Conservation (phyloP, 257 asterid species). For the Knoxia roxburghii region DNA sequence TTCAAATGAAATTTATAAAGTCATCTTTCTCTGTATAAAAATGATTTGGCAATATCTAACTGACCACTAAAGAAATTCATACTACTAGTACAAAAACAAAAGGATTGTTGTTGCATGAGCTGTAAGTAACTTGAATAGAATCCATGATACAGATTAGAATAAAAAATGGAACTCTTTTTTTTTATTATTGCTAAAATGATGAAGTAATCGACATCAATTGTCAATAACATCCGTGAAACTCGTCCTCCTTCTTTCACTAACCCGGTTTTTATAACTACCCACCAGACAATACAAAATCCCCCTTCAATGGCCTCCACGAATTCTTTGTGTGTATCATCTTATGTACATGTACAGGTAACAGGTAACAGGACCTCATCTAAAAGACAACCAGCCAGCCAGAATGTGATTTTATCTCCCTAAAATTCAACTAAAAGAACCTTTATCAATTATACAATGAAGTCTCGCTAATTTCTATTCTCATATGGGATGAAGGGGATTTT, state of each 20-base stretch:
- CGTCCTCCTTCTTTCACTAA: constrained; percentile 44
- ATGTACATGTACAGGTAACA: constrained; percentile 42
- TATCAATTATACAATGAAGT: constrained; percentile 33
- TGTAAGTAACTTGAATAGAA: not conserved
- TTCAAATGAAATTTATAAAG: not conserved
- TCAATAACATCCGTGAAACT: constrained; percentile 35
- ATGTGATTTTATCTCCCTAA: constrained; percentile 12
- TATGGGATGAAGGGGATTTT: constrained; percentile 13
- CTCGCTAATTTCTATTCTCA: constrained; percentile 35
- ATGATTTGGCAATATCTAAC: constrained; percentile 4
- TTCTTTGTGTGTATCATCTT: constrained; percentile 41
- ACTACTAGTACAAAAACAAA: not conserved
- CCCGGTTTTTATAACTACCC: constrained; percentile 28
- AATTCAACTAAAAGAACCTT: constrained; percentile 24
- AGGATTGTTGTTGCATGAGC: not conserved
- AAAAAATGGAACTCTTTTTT: too few relatives aligned
- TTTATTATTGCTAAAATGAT: constrained; percentile 39
- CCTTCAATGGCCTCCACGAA: constrained; percentile 37
- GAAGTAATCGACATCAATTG: constrained; percentile 42
- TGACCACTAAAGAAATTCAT: too few relatives aligned
- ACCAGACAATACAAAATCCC: constrained; percentile 36
- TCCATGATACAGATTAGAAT: not conserved
- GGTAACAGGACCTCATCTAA: constrained; percentile 40
- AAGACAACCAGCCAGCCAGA: constrained; percentile 26
- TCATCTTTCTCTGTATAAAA: not conserved